Conservation (phyloP, 1,284 basidiomycete genomes). For the Trichosporon inkin region DNA sequence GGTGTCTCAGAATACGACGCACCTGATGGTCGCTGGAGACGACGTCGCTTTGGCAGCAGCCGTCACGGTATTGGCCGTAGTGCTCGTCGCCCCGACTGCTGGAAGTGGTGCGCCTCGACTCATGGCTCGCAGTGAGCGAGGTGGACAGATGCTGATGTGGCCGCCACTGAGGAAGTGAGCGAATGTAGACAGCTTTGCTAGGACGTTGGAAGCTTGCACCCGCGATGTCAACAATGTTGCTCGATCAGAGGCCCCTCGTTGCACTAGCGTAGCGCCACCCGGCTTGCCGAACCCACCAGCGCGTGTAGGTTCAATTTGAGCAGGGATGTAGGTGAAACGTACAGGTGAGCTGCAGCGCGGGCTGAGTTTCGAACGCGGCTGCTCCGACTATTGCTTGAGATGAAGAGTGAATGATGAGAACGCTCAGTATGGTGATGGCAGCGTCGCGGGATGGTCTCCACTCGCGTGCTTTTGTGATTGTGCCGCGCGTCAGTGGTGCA, state of each 20-base stretch:
- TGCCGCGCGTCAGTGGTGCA: background rate
- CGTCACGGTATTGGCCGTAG: background rate
- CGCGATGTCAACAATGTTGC: background rate
- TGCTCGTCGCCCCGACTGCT: background rate
- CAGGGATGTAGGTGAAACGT: conserved; percentile 3
- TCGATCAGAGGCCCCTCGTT: conserved; percentile 2
- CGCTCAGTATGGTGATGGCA: background rate
- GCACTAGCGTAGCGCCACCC: conserved; percentile 2
- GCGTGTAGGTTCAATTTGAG: background rate
- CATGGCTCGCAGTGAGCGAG: background rate
- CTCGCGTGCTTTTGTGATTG: background rate
- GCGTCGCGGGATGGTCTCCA: too few relatives aligned
- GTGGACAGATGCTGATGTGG: background rate
- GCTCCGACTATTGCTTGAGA: background rate
- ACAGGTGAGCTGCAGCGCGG: background rate
- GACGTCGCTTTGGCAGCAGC: background rate
- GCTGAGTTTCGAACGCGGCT: background rate
- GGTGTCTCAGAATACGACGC: too few relatives aligned
- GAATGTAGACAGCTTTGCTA: background rate
- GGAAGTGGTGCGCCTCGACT: background rate
- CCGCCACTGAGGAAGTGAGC: background rate
- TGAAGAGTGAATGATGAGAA: background rate
- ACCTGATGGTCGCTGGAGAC: background rate
- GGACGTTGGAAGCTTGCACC: background rate
- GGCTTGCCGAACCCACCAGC: background rate